Base-by-base conservation (phyloP, 106 monocot species). In the Apostasia shenzhenica region DNA sequence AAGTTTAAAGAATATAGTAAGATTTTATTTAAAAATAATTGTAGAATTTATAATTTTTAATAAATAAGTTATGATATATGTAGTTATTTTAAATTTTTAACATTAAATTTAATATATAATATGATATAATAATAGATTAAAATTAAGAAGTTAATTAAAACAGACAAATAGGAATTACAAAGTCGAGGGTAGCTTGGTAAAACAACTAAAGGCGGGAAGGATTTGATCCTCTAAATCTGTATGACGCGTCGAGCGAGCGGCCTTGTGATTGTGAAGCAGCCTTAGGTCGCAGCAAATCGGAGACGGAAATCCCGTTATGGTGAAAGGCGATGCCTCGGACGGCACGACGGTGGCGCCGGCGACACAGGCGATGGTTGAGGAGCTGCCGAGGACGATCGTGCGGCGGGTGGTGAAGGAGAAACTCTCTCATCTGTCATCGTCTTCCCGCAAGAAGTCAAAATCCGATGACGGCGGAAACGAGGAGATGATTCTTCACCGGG, bases 341-440 rank as follows among this genome's bases (percentile, higher is more conserved):
- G 48, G 65, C 48, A 65, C 68, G 5, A 0, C 75, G 14, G 68
- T 38, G 43, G 41, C 67, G 43, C 48, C 61, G 37, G 61, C 72
- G 41, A 44, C 41, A 26, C 7, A 63, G 8, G 37, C 57, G n/a
- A 54, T 62, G 53, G 75, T 84, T 77, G 94, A 91, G 75, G 94
- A 91, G 70, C 81, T 95, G 39, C 94, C 94, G 38, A 83, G 69
- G 66, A 67, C 86, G 58, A 84, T 91, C 43, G 88, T 95, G 45
- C 85, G 91, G 26, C 77, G 91, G 8, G 52, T 91, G 47, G 88
- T 95, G 73, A 95, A 95, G 80, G 94, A 91, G 2, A 95, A 95
- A 78, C 94, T 95, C 10, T 13, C 78, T n/a, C 73, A 79, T 57
- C 54, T 90, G 38, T 76, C 79, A 14, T 72, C 76, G 13, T 58